Conservation (phyloP, 2,329 filamentous ascomycete species). For the Cladosporium phlei region DNA sequence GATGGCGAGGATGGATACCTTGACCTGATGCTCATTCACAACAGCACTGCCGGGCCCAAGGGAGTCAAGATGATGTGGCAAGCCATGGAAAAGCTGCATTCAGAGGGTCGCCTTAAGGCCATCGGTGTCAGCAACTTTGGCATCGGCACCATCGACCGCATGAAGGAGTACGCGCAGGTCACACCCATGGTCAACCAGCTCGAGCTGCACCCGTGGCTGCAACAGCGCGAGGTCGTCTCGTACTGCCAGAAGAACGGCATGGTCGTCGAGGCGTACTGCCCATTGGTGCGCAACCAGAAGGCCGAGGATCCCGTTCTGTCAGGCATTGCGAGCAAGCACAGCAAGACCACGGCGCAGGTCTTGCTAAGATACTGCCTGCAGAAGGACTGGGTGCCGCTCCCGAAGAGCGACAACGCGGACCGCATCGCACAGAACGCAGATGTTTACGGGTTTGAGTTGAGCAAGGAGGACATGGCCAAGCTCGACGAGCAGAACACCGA, state of each 20-base stretch:
- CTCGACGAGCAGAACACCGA: conserved; percentile 48
- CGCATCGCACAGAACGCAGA: conserved; percentile 63
- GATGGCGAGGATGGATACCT: conserved; percentile 58
- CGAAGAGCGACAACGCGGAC: conserved; percentile 66
- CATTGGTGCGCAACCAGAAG: conserved; percentile 66
- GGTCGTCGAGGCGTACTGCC: conserved; percentile 60
- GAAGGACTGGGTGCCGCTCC: conserved; percentile 65
- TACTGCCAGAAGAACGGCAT: conserved; percentile 58
- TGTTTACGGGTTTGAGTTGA: conserved; percentile 58
- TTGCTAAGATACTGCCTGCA: conserved; percentile 78
- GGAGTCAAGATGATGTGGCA: conserved; percentile 60
- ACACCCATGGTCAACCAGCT: conserved; percentile 72
- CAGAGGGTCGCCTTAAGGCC: conserved; percentile 56
- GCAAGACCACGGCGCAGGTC: conserved; percentile 70
- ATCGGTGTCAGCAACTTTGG: conserved; percentile 73
- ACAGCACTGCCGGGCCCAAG: conserved; percentile 51
- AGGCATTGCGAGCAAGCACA: conserved; percentile 64
- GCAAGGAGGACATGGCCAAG: conserved; percentile 52
- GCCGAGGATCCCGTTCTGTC: conserved; percentile 63
- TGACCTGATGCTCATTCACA: conserved; percentile 68
- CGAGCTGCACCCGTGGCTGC: conserved; percentile 70
- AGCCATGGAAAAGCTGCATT: conserved; percentile 58
- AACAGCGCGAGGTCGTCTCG: conserved; percentile 56
- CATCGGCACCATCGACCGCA: conserved; percentile 62
- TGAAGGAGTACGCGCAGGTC: conserved; percentile 59